Percentiles rank a stretch among this genome's conserved stretches.
phyloP scores from a whole-genome alignment of 1,284 basidiomycete genomes.

The Tetrapyrgos nigripes region DNA sequence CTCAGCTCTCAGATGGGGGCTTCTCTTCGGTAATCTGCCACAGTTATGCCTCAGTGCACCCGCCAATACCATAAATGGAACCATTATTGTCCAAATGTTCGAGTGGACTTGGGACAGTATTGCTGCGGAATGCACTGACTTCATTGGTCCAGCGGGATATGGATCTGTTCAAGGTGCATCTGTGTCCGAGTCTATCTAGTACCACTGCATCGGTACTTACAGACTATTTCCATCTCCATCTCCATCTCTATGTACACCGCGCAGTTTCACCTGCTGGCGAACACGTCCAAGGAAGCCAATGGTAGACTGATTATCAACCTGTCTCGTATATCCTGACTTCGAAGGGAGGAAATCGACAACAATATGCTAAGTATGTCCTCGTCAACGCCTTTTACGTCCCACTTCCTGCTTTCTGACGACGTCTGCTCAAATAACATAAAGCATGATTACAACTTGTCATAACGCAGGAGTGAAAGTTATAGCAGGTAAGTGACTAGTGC shows the following conservation, averaged over 20 bases:
- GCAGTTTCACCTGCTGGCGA: slow-evolving; percentile 57
- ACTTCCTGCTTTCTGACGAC: too few relatives aligned
- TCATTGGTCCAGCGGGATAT: slow-evolving; percentile 71
- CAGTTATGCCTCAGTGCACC: too few relatives aligned
- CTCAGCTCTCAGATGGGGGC: too few relatives aligned
- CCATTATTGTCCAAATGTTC: slow-evolving; percentile 65
- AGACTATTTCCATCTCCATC: too few relatives aligned
- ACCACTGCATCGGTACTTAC: too few relatives aligned
- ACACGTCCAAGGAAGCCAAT: slow-evolving; percentile 55
- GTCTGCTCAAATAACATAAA: slow-evolving; percentile 20
- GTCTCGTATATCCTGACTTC: slow-evolving; percentile 67
- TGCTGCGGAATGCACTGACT: slow-evolving; percentile 67
- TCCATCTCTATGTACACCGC: too few relatives aligned
- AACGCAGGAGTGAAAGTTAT: slow-evolving; percentile 66
- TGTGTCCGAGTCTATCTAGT: too few relatives aligned
- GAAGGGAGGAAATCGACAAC: slow-evolving; percentile 60
- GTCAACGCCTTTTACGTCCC: background rate
- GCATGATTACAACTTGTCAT: slow-evolving; percentile 66
- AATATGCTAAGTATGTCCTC: slow-evolving; percentile 50
- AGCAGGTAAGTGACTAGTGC: slow-evolving; percentile 51
- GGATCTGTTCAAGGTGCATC: slow-evolving; percentile 67
- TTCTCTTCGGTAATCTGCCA: too few relatives aligned
- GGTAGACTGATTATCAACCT: slow-evolving; percentile 78
- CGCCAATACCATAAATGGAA: too few relatives aligned
- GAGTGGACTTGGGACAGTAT: slow-evolving; percentile 61